Conservation (phyloP, 208 protist genomes). For the Trichomonas tenax region DNA sequence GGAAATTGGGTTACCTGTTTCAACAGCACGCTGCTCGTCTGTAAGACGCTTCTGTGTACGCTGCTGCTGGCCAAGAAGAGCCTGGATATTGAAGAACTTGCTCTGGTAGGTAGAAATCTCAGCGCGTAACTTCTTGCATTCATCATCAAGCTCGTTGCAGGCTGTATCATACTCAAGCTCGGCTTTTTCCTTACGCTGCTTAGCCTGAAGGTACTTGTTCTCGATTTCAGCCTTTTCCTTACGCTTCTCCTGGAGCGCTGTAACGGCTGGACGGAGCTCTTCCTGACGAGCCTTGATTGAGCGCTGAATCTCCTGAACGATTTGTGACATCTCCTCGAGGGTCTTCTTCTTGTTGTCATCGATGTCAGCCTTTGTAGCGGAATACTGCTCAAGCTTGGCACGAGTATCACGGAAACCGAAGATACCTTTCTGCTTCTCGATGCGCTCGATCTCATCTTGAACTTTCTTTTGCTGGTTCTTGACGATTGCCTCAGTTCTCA, state of each 20-base stretch:
- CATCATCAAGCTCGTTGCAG: background rate
- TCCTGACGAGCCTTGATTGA: background rate
- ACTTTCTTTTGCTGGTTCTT: background rate
- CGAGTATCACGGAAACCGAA: background rate
- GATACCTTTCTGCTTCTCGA: background rate
- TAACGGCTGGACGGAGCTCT: background rate
- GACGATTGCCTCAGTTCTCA: background rate
- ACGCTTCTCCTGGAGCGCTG: background rate
- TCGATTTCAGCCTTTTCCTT: background rate
- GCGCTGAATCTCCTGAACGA: background rate
- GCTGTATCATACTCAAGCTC: background rate
- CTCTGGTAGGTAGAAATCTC: background rate
- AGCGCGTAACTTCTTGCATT: background rate
- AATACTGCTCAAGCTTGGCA: background rate
- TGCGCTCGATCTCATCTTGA: background rate
- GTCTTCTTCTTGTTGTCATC: background rate
- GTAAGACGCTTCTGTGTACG: background rate
- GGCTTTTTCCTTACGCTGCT: background rate
- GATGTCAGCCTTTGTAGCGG: background rate
- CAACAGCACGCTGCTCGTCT: background rate
- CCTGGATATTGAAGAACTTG: background rate
- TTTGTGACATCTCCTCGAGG: background rate
- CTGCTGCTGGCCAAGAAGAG: background rate
- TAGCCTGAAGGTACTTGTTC: background rate
- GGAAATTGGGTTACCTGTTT: slow-evolving; percentile 13